A percentile compares a stretch with the other conserved stretches of the same genome.
Conservation (phyloP, 2,329 filamentous ascomycete species). For the Aspergillus hiratsukae region DNA sequence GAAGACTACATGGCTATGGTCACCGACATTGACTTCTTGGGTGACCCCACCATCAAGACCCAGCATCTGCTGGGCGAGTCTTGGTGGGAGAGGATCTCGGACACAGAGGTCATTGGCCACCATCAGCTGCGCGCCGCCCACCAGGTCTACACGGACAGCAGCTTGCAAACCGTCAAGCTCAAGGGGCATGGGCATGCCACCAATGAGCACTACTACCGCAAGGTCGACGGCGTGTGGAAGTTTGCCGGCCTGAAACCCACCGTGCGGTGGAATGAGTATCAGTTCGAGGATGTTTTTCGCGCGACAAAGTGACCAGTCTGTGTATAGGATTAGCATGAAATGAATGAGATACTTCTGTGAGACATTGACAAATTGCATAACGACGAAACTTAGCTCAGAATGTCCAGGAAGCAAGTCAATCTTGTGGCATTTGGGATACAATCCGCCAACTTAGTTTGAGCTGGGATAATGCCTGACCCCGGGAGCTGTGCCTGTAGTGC, state of each 20-base stretch:
- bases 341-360: too few relatives aligned
- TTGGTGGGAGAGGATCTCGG: conserved; percentile 55
- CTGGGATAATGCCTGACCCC: neutral
- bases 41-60: conserved; percentile 58
- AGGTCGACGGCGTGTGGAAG: conserved; percentile 58
- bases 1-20: conserved; percentile 60
- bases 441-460: neutral
- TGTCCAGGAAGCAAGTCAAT: too few relatives aligned
- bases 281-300: neutral
- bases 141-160: conserved; percentile 55
- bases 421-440: too few relatives aligned
- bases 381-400: too few relatives aligned
- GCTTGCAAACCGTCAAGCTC: conserved; percentile 46
- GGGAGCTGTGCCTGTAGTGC: neutral
- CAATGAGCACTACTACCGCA: conserved; percentile 56
- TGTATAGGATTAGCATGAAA: neutral
- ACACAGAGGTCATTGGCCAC: conserved; percentile 56
- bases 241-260: conserved; percentile 54
- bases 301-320: neutral
- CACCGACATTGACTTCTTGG: conserved; percentile 53
- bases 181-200: conserved; percentile 59
- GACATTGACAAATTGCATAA: too few relatives aligned
- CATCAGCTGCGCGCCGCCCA: conserved; percentile 61
- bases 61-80: conserved; percentile 61
- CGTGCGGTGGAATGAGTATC: conserved; percentile 51